Percentiles rank a stretch among this genome's conserved stretches.
Conservation (phyloP, 306 rosid genomes). For the Gynostemma pentaphyllum region DNA sequence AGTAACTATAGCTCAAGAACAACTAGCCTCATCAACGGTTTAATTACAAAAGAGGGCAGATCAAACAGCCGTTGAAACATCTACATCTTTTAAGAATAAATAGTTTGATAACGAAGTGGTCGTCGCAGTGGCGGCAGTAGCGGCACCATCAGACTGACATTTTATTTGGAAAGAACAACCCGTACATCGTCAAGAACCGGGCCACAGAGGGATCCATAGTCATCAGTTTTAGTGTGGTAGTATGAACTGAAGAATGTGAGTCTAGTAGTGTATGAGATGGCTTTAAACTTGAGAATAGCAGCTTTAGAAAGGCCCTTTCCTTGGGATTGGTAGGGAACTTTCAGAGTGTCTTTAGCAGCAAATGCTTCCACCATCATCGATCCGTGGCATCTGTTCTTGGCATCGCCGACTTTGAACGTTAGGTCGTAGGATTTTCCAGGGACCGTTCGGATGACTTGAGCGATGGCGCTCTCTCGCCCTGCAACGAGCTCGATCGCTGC, state of each 20-base stretch:
- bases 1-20: background rate
- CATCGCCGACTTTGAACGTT: conserved; percentile 68
- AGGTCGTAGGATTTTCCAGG: conserved; percentile 48
- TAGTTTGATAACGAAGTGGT: background rate
- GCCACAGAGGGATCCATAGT: conserved; percentile 85
- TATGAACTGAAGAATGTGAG: conserved; percentile 82
- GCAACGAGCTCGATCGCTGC: conserved; percentile 84
- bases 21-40: conserved; percentile 7
- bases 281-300: conserved; percentile 58
- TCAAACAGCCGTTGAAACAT: conserved; percentile 3
- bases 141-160: too few species aligned
- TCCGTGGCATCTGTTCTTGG: conserved; percentile 86
- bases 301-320: conserved; percentile 57
- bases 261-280: conserved; percentile 50
- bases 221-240: conserved; percentile 74
- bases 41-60: conserved; percentile 1
- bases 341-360: conserved; percentile 61
- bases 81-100: background rate
- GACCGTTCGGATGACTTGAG: conserved; percentile 62
- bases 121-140: background rate
- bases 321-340: conserved; percentile 63
- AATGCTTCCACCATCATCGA: conserved; percentile 92
- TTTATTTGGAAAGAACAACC: conserved; percentile 37
- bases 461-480: conserved; percentile 83
- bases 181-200: conserved; percentile 68